These are phyloP conservation scores for Taphrina sp. DNA, from an alignment of 1,139 yeast species.

Conservation along the genomic window DNA sequence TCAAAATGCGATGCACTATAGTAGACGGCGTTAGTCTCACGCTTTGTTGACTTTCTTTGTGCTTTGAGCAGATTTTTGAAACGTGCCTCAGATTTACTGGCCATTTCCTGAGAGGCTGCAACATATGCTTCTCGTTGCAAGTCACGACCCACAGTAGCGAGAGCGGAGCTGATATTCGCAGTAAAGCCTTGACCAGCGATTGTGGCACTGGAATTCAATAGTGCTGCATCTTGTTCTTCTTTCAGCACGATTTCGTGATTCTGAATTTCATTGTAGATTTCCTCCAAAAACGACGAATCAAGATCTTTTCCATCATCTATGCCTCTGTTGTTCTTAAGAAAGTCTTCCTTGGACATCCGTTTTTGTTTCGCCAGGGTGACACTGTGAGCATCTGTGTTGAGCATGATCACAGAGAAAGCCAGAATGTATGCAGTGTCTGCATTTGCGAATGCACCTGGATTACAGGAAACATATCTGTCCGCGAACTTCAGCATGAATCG, in stretches of 20 bases:
- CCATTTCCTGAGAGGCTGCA: conserved; percentile 88
- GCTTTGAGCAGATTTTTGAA: conserved; percentile 66
- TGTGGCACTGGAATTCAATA: conserved; percentile 50
- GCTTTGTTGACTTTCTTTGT: conserved; percentile 44
- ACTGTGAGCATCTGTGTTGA: conserved; percentile 92
- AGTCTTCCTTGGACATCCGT: conserved; percentile 85
- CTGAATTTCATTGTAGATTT: conserved; percentile 73
- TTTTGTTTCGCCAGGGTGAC: conserved; percentile 54
- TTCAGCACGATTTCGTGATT: conserved; percentile 81
- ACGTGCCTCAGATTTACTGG: conserved; percentile 78
- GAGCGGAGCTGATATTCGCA: conserved; percentile 60
- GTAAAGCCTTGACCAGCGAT: conserved; percentile 47
- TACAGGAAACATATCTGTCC: conserved; percentile 81
- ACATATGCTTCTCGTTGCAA: conserved; percentile 79
- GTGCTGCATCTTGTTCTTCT: conserved; percentile 73
- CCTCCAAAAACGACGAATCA: conserved; percentile 67
- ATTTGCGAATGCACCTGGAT: conserved; percentile 76
- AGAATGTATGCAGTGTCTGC: conserved; percentile 93
- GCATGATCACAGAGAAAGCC: conserved; percentile 87
- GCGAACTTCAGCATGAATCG: conserved; percentile 96
- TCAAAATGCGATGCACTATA: conserved; percentile 75
- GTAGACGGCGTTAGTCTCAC: conserved; percentile 44
- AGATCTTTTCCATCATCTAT: conserved; percentile 87
- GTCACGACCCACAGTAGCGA: conserved; percentile 62
- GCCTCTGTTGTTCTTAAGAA: conserved; percentile 82